Conservation (phyloP, 495 filamentous ascomycete genomes). For the Annulohypoxylon stygium region DNA sequence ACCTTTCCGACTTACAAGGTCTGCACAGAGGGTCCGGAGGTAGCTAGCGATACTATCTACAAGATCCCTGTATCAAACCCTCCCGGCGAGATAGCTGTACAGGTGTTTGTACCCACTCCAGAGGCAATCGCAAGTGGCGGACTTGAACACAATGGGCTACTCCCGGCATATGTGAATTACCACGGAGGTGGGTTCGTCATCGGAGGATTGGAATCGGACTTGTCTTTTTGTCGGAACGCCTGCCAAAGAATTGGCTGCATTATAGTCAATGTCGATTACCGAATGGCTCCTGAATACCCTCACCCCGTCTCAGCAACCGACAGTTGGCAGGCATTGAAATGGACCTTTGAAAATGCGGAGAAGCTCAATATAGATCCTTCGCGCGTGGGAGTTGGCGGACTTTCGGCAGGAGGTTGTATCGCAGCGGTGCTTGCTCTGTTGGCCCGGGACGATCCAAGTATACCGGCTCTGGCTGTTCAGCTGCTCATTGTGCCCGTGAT, state of each 20-base stretch:
- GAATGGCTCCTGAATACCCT: constrained; percentile 56
- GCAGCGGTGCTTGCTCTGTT: constrained; percentile 58
- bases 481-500: constrained; percentile 65
- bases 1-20: constrained; percentile 50
- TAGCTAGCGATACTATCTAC: constrained; percentile 51
- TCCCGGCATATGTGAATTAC: constrained; percentile 71
- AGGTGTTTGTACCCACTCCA: constrained; percentile 53
- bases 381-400: constrained; percentile 52
- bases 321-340: constrained; percentile 60
- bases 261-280: constrained; percentile 60
- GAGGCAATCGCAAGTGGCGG: constrained; percentile 49
- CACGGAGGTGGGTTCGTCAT: constrained; percentile 78
- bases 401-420: constrained; percentile 56
- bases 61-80: constrained; percentile 52
- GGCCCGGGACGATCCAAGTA: constrained; percentile 55
- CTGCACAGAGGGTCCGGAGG: constrained; percentile 43
- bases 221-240: constrained; percentile 67
- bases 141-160: constrained; percentile 44
- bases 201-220: constrained; percentile 70
- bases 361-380: constrained; percentile 56
- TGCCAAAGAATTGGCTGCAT: constrained; percentile 64
- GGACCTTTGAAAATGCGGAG: constrained; percentile 55
- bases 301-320: constrained; percentile 53
- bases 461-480: constrained; percentile 61
- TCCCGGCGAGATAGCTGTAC: constrained; percentile 50